Conservation (phyloP, 169 alveolate species). For the Eimeria tenella region DNA sequence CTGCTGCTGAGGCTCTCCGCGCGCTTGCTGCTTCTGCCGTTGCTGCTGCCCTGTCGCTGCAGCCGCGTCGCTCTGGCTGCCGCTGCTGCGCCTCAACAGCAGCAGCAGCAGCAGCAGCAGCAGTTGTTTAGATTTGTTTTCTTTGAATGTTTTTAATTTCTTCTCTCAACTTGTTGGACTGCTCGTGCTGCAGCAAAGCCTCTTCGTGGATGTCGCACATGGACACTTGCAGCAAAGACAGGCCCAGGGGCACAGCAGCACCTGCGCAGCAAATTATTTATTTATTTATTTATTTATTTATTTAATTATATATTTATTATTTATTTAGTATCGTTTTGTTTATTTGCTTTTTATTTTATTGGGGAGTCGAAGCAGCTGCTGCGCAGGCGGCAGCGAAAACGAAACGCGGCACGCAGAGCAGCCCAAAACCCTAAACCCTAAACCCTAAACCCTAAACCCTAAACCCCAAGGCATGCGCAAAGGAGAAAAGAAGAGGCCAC, state of each 20-base stretch:
- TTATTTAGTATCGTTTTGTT: no score
- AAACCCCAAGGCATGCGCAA: no score
- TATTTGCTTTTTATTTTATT: no score
- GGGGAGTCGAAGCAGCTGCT: no score
- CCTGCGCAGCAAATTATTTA: background rate
- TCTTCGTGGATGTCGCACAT: background rate
- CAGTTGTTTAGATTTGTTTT: background rate
- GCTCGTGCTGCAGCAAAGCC: background rate
- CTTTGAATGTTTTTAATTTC: background rate
- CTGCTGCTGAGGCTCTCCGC: no score
- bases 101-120: background rate
- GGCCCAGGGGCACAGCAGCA: conserved; percentile 29
- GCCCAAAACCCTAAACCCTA: no score
- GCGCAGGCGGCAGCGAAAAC: no score
- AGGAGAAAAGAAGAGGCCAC: background rate
- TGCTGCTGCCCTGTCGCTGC: background rate
- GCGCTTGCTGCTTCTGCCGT: background rate
- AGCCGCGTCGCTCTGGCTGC: background rate
- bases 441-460: no score
- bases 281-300: no score
- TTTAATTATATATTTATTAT: no score
- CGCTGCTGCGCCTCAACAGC: no score
- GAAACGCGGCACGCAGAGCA: no score
- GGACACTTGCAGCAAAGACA: background rate
- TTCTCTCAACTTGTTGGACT: background rate